These are phyloP conservation scores for Margaritispora aquatica DNA, from an alignment of 495 filamentous ascomycete species.

Conservation along the genomic window DNA sequence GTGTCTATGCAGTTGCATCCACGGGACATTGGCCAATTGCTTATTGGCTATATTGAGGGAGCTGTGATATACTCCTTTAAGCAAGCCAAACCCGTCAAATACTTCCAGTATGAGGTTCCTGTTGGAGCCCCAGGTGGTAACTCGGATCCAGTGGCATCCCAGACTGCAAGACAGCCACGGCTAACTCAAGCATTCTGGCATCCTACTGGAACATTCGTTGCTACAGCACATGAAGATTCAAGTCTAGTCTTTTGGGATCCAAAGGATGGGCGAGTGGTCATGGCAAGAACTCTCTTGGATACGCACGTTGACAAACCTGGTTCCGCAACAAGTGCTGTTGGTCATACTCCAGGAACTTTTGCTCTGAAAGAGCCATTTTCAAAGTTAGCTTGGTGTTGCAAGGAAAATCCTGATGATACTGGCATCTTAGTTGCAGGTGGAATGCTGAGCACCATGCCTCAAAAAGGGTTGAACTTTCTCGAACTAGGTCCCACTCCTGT, in stretches of 20 bases:
- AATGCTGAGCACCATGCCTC: slow-evolving; percentile 49
- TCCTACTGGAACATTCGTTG: slow-evolving; percentile 84
- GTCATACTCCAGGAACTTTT: slow-evolving; percentile 35
- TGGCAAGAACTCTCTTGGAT: slow-evolving; percentile 73
- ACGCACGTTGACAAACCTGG: slow-evolving; percentile 57
- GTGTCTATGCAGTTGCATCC: slow-evolving; percentile 82
- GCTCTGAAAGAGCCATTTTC: slow-evolving; percentile 64
- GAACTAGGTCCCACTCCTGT: slow-evolving; percentile 85
- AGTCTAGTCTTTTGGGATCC: slow-evolving; percentile 91
- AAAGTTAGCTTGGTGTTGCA: slow-evolving; percentile 80
- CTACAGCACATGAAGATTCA: slow-evolving; percentile 84
- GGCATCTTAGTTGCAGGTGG: slow-evolving; percentile 84
- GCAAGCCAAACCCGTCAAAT: slow-evolving; percentile 67
- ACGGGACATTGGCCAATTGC: slow-evolving; percentile 82
- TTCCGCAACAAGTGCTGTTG: slow-evolving; percentile 22
- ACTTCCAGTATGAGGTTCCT: slow-evolving; percentile 76
- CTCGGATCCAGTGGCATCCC: slow-evolving; percentile 42
- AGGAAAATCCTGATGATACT: slow-evolving; percentile 81
- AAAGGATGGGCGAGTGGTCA: slow-evolving; percentile 80
- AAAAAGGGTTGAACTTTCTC: slow-evolving; percentile 76
- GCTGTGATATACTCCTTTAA: slow-evolving; percentile 91
- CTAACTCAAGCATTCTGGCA: slow-evolving; percentile 86
- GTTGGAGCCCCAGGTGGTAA: slow-evolving; percentile 77
- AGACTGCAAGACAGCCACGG: slow-evolving; percentile 54
- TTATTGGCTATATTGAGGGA: slow-evolving; percentile 83